A percentile compares a stretch with the other conserved stretches of the same genome.
Conservation (phyloP, 2,329 filamentous ascomycete species). For the Epichloe festucae region DNA sequence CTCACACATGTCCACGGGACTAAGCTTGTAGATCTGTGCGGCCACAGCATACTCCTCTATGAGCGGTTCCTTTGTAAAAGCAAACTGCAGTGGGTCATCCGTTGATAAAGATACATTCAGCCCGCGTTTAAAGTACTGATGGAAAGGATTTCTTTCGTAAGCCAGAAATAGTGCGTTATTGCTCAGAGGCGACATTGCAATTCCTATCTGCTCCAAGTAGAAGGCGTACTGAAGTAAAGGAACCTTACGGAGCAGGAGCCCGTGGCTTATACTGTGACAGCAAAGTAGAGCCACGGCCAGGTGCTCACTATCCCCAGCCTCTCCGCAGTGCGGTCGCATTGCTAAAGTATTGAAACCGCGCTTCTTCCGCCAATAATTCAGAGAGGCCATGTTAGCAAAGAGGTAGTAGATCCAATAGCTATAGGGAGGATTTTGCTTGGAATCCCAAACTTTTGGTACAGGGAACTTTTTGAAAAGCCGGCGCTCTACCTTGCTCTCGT, state of each 20-base stretch:
- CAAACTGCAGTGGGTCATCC: conserved; percentile 93
- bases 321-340: conserved; percentile 85
- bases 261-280: conserved; percentile 95
- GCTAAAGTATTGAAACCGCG: conserved; percentile 94
- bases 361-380: conserved; percentile 83
- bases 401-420: conserved; percentile 99
- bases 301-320: conserved; percentile 94
- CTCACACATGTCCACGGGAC: conserved; percentile 96
- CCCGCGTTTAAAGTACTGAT: conserved; percentile 88
- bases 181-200: conserved; percentile 97
- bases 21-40: conserved; percentile 96
- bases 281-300: conserved; percentile 81
- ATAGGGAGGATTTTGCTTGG: conserved; percentile 92
- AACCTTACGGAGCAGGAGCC: conserved; percentile 82
- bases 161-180: conserved; percentile 96
- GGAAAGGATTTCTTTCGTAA: conserved; percentile 92
- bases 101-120: conserved; percentile 94
- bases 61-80: conserved; percentile 93
- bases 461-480: conserved; percentile 94
- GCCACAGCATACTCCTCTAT: conserved; percentile 98
- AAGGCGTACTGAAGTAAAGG: conserved; percentile 93
- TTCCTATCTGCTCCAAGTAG: conserved; percentile 94
- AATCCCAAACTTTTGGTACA: conserved; percentile 75
- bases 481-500: conserved; percentile 92
- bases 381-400: conserved; percentile 82